These are phyloP conservation scores for Ophiocordyceps sinensis DNA, from an alignment of 2,329 filamentous ascomycete species.

Conservation along the genomic window DNA sequence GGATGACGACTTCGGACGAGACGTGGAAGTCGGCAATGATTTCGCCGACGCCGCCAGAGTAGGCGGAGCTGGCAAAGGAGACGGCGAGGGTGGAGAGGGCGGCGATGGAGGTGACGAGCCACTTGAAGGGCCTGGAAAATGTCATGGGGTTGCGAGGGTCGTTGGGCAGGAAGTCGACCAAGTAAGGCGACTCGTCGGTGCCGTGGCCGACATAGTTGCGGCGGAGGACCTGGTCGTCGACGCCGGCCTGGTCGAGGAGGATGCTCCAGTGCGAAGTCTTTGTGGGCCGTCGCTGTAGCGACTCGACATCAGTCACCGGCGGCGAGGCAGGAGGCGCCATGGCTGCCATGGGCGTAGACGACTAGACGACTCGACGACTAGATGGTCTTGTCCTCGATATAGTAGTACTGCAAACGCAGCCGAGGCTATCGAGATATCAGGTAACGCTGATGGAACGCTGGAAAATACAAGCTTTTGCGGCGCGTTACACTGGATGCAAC, in stretches of 20 bases:
- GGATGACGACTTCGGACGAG: constrained; percentile 35
- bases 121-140: constrained; percentile 44
- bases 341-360: too few relatives aligned
- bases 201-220: constrained; percentile 45
- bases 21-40: constrained; percentile 41
- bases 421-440: too few relatives aligned
- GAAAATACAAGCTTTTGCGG: too few relatives aligned
- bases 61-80: constrained; percentile 55
- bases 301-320: constrained; percentile 25
- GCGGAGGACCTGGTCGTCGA: constrained; percentile 41
- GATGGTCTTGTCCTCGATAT: too few relatives aligned
- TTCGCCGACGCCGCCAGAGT: constrained; percentile 39
- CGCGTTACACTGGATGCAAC: too few relatives aligned
- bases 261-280: constrained; percentile 33
- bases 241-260: constrained; percentile 40
- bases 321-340: constrained; percentile 3
- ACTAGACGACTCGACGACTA: too few relatives aligned
- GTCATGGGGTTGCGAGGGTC: constrained; percentile 55
- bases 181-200: constrained; percentile 51
- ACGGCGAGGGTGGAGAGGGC: constrained; percentile 55
- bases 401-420: too few relatives aligned
- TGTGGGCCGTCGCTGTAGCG: constrained; percentile 16
- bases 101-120: constrained; percentile 47
- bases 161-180: constrained; percentile 51
- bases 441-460: too few relatives aligned